phyloP scores from a whole-genome alignment of 208 protist species.

The Crithidia expoeki region DNA sequence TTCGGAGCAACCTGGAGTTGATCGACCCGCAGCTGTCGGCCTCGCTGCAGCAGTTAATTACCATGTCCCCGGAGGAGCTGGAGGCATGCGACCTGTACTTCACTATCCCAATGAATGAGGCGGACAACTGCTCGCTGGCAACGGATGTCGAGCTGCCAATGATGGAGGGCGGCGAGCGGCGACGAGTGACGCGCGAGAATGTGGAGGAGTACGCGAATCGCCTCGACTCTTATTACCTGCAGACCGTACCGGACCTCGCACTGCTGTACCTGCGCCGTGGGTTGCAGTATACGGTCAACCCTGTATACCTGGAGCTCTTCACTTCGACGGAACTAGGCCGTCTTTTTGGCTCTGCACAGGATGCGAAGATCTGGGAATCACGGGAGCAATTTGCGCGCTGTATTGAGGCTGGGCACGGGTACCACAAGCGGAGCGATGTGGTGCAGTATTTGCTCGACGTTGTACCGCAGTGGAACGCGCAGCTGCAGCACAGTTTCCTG shows the following conservation, averaged over 20 bases:
- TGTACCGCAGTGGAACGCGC: slow-evolving; percentile 53
- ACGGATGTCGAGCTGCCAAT: slow-evolving; percentile 23
- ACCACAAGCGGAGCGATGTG: slow-evolving; percentile 53
- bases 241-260: slow-evolving; percentile 31
- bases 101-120: slow-evolving; percentile 48
- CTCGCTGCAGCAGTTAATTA: slow-evolving; percentile 38
- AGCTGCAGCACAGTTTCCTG: slow-evolving; percentile 74
- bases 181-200: slow-evolving; percentile 43
- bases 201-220: slow-evolving; percentile 46
- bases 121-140: slow-evolving; percentile 14
- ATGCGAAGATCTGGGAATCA: slow-evolving; percentile 58
- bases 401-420: slow-evolving; percentile 68
- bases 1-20: slow-evolving; percentile 30
- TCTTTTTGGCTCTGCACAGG: slow-evolving; percentile 55
- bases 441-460: slow-evolving; percentile 64
- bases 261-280: slow-evolving; percentile 55
- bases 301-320: slow-evolving; percentile 66
- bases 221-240: slow-evolving; percentile 52
- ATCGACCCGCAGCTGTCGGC: slow-evolving; percentile 57
- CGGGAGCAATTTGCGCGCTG: slow-evolving; percentile 46
- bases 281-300: slow-evolving; percentile 50
- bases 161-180: slow-evolving; percentile 20
- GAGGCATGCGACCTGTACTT: slow-evolving; percentile 58
- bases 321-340: slow-evolving; percentile 51
- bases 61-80: slow-evolving; percentile 44